phyloP scores from a whole-genome alignment of 1,139 yeast species.

The Geotrichum fermentans region DNA sequence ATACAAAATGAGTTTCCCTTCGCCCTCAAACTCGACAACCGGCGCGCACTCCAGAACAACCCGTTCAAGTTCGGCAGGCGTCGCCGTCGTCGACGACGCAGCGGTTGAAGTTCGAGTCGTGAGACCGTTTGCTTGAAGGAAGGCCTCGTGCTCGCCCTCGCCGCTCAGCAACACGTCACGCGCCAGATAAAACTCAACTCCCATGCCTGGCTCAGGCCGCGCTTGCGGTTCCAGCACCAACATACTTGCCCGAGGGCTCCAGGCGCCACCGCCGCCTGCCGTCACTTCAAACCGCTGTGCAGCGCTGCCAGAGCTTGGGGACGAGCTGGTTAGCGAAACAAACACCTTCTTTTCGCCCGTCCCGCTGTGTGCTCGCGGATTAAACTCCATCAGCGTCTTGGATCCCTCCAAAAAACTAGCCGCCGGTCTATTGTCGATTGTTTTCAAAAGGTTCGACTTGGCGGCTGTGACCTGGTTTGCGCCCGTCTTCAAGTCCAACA shows the following conservation, averaged over 20 bases:
- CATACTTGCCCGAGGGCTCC: conserved; percentile 60
- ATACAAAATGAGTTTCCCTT: conserved; percentile 18
- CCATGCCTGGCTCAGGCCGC: conserved; percentile 43
- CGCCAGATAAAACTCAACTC: conserved; percentile 44
- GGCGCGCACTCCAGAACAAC: conserved; percentile 28
- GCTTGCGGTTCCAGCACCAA: conserved; percentile 58
- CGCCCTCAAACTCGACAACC: conserved; percentile 23
- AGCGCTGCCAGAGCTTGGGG: background rate
- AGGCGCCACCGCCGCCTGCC: conserved; percentile 60
- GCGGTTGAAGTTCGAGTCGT: background rate
- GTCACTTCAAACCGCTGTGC: conserved; percentile 42
- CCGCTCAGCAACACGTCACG: conserved; percentile 3
- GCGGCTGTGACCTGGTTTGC: conserved; percentile 42
- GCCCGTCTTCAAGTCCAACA: conserved; percentile 25
- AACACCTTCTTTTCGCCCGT: conserved; percentile 37
- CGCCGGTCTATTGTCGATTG: conserved; percentile 48
- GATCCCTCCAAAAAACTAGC: conserved; percentile 48
- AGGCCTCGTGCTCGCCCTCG: background rate
- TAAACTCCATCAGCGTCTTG: conserved; percentile 44
- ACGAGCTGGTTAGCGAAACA: conserved; percentile 26
- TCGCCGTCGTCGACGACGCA: background rate
- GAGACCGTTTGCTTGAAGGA: conserved; percentile 4
- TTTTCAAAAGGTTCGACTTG: conserved; percentile 50
- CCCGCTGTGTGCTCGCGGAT: conserved; percentile 34
- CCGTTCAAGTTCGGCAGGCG: background rate